Evolutionary conservation across 306 rosid genomes (phyloP), one percentile per base, ranked within the genome.

Genomic region (Fragaria iinumae): DNA sequence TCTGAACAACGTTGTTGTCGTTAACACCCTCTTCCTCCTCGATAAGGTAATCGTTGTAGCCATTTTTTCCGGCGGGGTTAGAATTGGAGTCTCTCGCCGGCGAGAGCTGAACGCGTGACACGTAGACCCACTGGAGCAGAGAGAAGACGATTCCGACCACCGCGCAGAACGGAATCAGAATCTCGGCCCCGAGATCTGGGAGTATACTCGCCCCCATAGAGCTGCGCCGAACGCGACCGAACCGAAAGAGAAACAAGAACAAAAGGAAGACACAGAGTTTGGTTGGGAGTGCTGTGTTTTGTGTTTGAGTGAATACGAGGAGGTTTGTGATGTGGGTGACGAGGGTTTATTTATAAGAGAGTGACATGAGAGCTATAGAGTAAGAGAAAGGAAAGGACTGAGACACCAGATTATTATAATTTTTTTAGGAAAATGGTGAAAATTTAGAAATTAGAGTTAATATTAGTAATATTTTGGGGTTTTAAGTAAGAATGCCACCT

Each of bases 1-100:
- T 95, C 75, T 84, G 69, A 18, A 95, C 97, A 11, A 95, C 89
- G 92, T 78, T 90, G 69, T 88, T 97, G 83, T 95, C 98, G 69
- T 89, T 95, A 57, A 91, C 60, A 43, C 98, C 98, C 4, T 95
- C 98, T 73, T 95, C 98, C 41, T 95, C 98, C 62, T 92, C 98
- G 64, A 95, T 86, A 73, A 95, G 97, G 39, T 84, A 88, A 27
- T 95, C 98, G 64, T 80, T 69, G 86, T 55, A 80, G 41, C 96
- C 98, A 83, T 90, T 90, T 59, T 95, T 95, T 0, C 77, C 88
- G 11, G 82, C 49, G 64, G 80, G 78, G 66, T 78, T 82, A 2
- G 80, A 27, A 9, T 80, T 52, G 6, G 81, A 52, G 25, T 85
- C 91, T 17, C 80, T 69, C 17, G 67, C 76, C 14, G 94, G 84